These are phyloP conservation scores for Lactarius quietus DNA, from an alignment of 768 basidiomycete genomes.

Conservation along the genomic window DNA sequence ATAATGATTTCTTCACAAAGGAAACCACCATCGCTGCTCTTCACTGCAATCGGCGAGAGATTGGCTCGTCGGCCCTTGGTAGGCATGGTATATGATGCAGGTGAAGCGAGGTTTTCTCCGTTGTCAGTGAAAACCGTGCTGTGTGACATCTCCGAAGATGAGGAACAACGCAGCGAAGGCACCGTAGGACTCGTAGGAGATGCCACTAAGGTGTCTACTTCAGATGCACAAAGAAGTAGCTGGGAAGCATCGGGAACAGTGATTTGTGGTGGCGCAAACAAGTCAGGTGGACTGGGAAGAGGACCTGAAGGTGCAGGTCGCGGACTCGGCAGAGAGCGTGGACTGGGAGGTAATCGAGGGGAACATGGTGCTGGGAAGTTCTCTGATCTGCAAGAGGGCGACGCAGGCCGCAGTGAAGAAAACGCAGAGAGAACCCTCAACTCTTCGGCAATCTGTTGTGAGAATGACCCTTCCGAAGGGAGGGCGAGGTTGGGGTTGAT, in stretches of 20 bases:
- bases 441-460: neutral
- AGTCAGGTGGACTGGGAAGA: neutral
- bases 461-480: neutral
- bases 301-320: neutral
- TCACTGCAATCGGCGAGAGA: conserved; percentile 7
- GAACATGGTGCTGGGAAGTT: neutral
- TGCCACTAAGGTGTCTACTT: neutral
- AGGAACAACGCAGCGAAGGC: conserved; percentile 14
- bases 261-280: neutral
- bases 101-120: conserved; percentile 1
- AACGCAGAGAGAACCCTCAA: neutral
- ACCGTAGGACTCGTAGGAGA: conserved; percentile 19
- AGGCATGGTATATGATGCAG: neutral
- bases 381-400: neutral
- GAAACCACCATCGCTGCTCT: conserved; percentile 12
- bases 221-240: neutral
- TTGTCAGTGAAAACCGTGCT: neutral
- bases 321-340: neutral
- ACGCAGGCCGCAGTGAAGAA: neutral
- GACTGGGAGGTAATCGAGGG: neutral
- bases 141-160: conserved; percentile 17
- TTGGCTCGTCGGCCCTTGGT: conserved; percentile 1
- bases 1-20: conserved; percentile 16
- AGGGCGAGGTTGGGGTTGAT: neutral
- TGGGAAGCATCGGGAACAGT: neutral